Evolutionary conservation across 805 yeast species (phyloP), one percentile per base, ranked within the genome.

Genomic region (Wickerhamomyces subpelliculosus): DNA sequence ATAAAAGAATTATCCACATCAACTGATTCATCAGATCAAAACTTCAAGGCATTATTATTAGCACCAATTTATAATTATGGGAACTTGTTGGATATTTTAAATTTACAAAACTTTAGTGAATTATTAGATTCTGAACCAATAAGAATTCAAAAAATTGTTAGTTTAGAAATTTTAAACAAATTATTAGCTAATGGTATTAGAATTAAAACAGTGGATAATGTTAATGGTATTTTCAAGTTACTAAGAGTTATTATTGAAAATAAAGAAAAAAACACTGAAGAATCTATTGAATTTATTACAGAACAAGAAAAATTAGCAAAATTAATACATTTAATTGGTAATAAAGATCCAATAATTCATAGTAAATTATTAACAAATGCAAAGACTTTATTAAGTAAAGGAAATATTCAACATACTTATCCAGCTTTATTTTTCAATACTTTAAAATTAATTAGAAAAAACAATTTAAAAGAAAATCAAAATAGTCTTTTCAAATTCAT

Each of bases 391-490:
- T 65, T 84, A 37, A 59, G 68, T 36, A 70, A 70, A 26, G 81
- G 81, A n/a, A 76, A 78, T 46, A 70, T 78, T 31, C 70, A 70
- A 43, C 77, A 70, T 54, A 81, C 93, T 0, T 84, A 80, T 54
- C 95, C 96, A 4, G 73, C 96, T 1, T 61, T 90, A 30, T 73
- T 88, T 21, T 70, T 78, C 37, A 69, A 69, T 36, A 72, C 80
- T 17, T 65, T 87, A 48, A 72, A 69, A 51, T 60, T 84, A 19
- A 70, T 84, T 22, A 72, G 84, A 48, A 65, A 70, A 34, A 51
- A 62, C 32, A 54, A 63, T 34, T 39, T 50, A 37, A 45, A 39
- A 27, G 44, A 48, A 36, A 35, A 55, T 44, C 36, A 47, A 40
- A 37, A 45, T 33, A 37, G 51, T 38, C 64, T 79, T n/a, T 84